Base-by-base conservation (phyloP, 2,329 filamentous ascomycete species). In the Diaporthe ampelina region DNA sequence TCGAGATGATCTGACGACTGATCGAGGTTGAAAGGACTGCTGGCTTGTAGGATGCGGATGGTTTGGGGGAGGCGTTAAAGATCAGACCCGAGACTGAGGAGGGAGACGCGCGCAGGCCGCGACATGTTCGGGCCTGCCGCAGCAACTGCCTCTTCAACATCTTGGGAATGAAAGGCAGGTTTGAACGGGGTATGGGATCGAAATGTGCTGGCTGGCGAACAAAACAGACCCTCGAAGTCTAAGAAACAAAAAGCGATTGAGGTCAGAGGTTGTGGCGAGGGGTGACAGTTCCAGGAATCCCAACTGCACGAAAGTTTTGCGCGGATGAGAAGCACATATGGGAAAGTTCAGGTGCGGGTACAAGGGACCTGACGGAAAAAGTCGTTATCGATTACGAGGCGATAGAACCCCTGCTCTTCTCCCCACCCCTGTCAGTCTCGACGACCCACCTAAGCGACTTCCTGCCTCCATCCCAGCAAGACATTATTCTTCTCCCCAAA, bases 141-240 rank as follows among this genome's bases (percentile, higher is more conserved):
- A 75, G 65, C 40, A 76, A 70, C 65, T 75, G 70, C 67, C 75
- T 73, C 75, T 75, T 75, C 65, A 76, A 70, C 75, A 76, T 76
- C 15, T 75, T 76, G 43, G 43, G 45, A 45, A 21, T 52, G 56
- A n/a, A 58, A 35, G 50, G 29, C 19, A 29, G 24, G 45, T 9
- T 19, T 15, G 40, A 21, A 37, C 21, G 26, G 19, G 43, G 21
- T n/a, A 35, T 29, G 10, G 40, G 24, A 48, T 45, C 8, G 45
- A 52, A 59, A 6, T 40, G 57, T 24, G 7, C 26, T 48, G 48
- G 35, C 21, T 26, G 45, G 8, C 35, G 24, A 43, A n/a, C 24
- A 4, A 4, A 15, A 70, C 21, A 4, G 13, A 11, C 11, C n/a
- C 63, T 37, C n/a, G 10, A 40, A 29, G 7, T 29, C 26, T 21